phyloP scores from a whole-genome alignment of 768 basidiomycete genomes.

The Agrocybe chaxingu region DNA sequence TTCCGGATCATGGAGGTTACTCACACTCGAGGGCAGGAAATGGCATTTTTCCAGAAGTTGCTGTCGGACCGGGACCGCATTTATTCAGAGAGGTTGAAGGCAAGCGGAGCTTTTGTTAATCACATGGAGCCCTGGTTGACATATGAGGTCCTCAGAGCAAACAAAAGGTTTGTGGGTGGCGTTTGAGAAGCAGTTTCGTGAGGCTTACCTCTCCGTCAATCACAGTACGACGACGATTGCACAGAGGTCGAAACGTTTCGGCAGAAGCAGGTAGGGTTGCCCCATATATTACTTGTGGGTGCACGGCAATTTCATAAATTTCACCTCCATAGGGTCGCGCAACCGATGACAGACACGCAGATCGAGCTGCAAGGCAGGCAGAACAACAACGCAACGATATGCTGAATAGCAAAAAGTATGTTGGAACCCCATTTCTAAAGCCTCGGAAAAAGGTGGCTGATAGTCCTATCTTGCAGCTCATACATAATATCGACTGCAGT shows the following conservation, averaged over 20 bases:
- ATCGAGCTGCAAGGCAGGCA: slow-evolving; percentile 67
- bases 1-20: too few relatives aligned
- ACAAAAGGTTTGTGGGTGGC: slow-evolving; percentile 46
- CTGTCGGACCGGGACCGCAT: slow-evolving; percentile 66
- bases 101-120: slow-evolving; percentile 20
- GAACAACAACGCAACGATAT: slow-evolving; percentile 78
- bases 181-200: background rate
- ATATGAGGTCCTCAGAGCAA: slow-evolving; percentile 41
- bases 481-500: slow-evolving; percentile 71
- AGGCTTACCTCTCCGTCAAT: slow-evolving; percentile 3
- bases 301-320: slow-evolving; percentile 5
- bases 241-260: slow-evolving; percentile 66
- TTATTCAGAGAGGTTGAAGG: slow-evolving; percentile 70
- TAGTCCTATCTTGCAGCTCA: slow-evolving; percentile 34
- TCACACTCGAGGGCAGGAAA: slow-evolving; percentile 41
- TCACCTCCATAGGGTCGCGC: slow-evolving; percentile 47
- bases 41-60: slow-evolving; percentile 67
- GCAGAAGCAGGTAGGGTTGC: slow-evolving; percentile 67
- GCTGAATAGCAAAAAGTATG: slow-evolving; percentile 79
- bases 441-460: background rate
- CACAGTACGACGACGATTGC: slow-evolving; percentile 80
- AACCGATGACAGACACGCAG: slow-evolving; percentile 73
- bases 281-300: background rate
- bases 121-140: slow-evolving; percentile 1
- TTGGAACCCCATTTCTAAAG: background rate